These are phyloP conservation scores for Sordariomycetes sp. DNA, from an alignment of 2,329 filamentous ascomycete species.

Conservation along the genomic window DNA sequence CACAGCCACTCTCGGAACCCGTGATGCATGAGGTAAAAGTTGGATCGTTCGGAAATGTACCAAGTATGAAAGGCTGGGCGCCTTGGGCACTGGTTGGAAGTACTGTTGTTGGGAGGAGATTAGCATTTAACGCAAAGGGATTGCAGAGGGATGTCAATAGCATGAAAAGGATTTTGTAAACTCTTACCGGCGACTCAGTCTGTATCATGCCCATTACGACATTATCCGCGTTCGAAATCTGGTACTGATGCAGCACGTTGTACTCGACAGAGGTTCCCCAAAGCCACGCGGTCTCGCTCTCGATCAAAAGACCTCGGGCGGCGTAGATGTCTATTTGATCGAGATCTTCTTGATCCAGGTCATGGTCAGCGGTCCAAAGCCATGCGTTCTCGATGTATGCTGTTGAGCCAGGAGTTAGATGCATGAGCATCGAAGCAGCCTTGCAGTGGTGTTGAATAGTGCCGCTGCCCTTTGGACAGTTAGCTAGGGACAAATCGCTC, in stretches of 20 bases:
- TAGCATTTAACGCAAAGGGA: too few relatives aligned
- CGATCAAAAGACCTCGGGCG: conserved; percentile 35
- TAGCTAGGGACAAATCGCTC: conserved; percentile 7
- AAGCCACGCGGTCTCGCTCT: conserved; percentile 44
- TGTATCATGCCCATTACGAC: conserved; percentile 34
- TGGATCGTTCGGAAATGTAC: conserved; percentile 8
- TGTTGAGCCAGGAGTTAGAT: conserved; percentile 24
- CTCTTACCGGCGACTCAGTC: conserved; percentile 36
- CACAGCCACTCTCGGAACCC: conserved; percentile 10
- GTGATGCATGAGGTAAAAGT: conserved; percentile 3
- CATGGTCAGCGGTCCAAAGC: conserved; percentile 38
- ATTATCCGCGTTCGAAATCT: conserved; percentile 32
- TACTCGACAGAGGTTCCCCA: conserved; percentile 43
- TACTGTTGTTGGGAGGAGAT: too few relatives aligned
- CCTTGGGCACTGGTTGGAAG: conserved; percentile 14
- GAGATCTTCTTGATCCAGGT: conserved; percentile 30
- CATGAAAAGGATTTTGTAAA: too few relatives aligned
- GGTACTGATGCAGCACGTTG: conserved; percentile 41
- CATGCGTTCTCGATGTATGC: conserved; percentile 34
- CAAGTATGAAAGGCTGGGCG: conserved; percentile 31
- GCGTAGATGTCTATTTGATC: conserved; percentile 20
- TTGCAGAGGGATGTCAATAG: too few relatives aligned
- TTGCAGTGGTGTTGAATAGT: conserved; percentile 39
- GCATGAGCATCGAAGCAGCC: conserved; percentile 46
- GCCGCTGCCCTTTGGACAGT: conserved; percentile 12